These are phyloP conservation scores for Andrographis paniculata DNA, from an alignment of 305 asterid species.

Conservation along the genomic window DNA sequence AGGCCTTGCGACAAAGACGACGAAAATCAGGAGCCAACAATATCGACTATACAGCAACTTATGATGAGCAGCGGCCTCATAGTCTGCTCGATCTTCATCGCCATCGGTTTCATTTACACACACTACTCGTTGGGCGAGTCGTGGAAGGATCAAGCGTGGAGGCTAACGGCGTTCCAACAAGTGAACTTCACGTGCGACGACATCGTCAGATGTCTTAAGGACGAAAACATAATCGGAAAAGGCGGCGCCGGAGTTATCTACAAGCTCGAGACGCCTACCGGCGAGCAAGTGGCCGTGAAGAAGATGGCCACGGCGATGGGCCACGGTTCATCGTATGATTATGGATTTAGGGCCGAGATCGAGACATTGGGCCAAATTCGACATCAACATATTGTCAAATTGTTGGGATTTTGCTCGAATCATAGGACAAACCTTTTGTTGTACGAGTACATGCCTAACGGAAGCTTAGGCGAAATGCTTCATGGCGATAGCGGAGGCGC, in stretches of 20 bases:
- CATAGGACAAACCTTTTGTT: slow-evolving; percentile 78
- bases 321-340: slow-evolving; percentile 55
- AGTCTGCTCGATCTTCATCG: slow-evolving; percentile 58
- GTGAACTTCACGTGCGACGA: not conserved
- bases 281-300: slow-evolving; percentile 82
- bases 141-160: slow-evolving; percentile 44
- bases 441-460: slow-evolving; percentile 91
- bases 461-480: slow-evolving; percentile 87
- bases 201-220: slow-evolving; percentile 1
- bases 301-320: slow-evolving; percentile 50
- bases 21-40: not conserved
- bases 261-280: slow-evolving; percentile 56
- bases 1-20: slow-evolving; percentile 53
- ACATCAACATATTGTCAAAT: slow-evolving; percentile 72
- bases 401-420: slow-evolving; percentile 77
- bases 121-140: slow-evolving; percentile 66
- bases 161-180: slow-evolving; percentile 77
- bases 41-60: slow-evolving; percentile 44
- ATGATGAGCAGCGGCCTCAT: slow-evolving; percentile 74
- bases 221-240: slow-evolving; percentile 2
- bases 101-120: slow-evolving; percentile 56
- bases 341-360: slow-evolving; percentile 84
- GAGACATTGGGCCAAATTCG: slow-evolving; percentile 80
- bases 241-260: slow-evolving; percentile 36
- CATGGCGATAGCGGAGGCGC: slow-evolving; percentile 76